These are phyloP conservation scores for Withania somnifera DNA, from an alignment of 305 asterid genomes.

Conservation along the genomic window DNA sequence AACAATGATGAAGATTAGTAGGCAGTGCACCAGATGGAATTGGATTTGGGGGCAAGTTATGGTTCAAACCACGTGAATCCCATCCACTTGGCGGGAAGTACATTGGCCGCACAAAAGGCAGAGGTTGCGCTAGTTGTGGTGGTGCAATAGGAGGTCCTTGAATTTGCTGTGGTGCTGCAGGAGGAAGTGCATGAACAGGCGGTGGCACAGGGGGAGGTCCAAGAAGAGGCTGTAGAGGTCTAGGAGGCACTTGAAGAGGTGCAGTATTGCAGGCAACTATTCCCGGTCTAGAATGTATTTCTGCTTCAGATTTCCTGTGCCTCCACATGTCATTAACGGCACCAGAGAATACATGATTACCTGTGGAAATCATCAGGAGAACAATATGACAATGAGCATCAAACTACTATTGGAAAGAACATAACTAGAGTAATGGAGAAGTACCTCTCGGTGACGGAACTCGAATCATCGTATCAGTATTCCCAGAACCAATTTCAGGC, in stretches of 20 bases:
- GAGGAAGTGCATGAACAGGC: slow-evolving; percentile 4
- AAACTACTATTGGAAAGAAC: neutral
- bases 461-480: slow-evolving; percentile 13
- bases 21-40: slow-evolving; percentile 37
- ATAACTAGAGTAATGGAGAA: neutral
- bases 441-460: slow-evolving; percentile 23
- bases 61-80: slow-evolving; percentile 58
- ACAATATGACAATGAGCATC: neutral
- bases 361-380: neutral
- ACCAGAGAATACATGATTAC: slow-evolving; percentile 11
- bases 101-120: slow-evolving; percentile 42
- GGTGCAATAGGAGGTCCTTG: slow-evolving; percentile 47
- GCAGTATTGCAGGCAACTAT: slow-evolving; percentile 26
- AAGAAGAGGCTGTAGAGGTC: slow-evolving; percentile 6
- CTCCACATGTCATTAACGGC: slow-evolving; percentile 26
- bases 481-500: slow-evolving; percentile 34
- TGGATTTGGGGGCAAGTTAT: slow-evolving; percentile 36
- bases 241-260: neutral
- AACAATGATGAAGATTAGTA: slow-evolving; percentile 36
- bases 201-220: slow-evolving; percentile 2
- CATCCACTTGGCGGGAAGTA: slow-evolving; percentile 62
- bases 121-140: slow-evolving; percentile 44
- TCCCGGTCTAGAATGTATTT: slow-evolving; percentile 41
- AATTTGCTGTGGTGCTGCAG: slow-evolving; percentile 20
- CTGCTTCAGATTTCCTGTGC: slow-evolving; percentile 36